These are phyloP conservation scores for Eucalyptus camaldulensis DNA, from an alignment of 345 rosid species.

Conservation along the genomic window DNA sequence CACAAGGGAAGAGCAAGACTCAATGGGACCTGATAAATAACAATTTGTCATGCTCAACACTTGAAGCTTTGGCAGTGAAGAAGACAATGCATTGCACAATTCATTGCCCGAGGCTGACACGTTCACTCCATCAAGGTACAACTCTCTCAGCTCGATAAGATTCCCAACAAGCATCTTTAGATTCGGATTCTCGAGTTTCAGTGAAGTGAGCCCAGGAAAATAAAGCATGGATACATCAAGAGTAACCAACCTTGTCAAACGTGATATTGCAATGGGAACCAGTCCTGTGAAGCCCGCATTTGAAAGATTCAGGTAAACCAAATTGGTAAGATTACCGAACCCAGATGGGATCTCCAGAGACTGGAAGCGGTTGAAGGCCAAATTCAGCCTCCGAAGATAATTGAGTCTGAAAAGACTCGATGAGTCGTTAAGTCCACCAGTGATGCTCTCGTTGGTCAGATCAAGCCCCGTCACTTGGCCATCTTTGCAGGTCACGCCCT, in stretches of 20 bases:
- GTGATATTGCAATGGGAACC: slow-evolving; percentile 16
- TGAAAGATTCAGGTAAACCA: slow-evolving; percentile 25
- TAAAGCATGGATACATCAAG: slow-evolving; percentile 10
- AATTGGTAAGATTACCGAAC: slow-evolving; percentile 7
- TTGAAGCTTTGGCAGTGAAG: neutral
- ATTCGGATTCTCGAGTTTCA: slow-evolving; percentile 10
- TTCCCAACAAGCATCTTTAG: slow-evolving; percentile 3
- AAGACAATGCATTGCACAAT: slow-evolving; percentile 12
- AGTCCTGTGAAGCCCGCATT: slow-evolving; percentile 25
- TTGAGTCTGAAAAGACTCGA: slow-evolving; percentile 15
- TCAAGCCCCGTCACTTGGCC: slow-evolving; percentile 11
- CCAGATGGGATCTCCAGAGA: slow-evolving; percentile 2
- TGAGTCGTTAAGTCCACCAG: slow-evolving; percentile 9
- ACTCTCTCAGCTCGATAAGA: neutral
- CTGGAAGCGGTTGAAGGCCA: slow-evolving; percentile 22
- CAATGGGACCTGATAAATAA: slow-evolving; percentile 13
- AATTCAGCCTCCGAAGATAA: slow-evolving; percentile 17
- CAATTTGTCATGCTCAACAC: slow-evolving; percentile 14
- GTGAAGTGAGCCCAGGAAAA: neutral
- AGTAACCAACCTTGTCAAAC: slow-evolving; percentile 1
- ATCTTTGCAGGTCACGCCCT: slow-evolving; percentile 17
- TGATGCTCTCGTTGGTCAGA: slow-evolving; percentile 13
- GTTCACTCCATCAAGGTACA: slow-evolving; percentile 13
- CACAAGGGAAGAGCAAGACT: neutral
- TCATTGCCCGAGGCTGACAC: slow-evolving; percentile 2